phyloP scores from a whole-genome alignment of 768 basidiomycete species.

The Suillus variegatus region DNA sequence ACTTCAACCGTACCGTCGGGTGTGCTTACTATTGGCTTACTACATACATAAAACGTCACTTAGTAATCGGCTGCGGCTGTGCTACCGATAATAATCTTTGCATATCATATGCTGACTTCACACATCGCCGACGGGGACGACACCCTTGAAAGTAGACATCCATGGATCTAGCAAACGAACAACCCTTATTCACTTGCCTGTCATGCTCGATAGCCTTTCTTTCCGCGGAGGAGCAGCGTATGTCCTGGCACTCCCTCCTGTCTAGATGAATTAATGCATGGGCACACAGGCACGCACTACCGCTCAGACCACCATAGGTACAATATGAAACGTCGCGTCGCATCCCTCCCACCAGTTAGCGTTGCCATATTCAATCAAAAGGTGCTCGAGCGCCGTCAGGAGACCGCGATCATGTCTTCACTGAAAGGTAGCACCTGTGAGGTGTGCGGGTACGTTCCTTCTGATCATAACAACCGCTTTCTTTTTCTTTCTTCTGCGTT shows the following conservation, averaged over 20 bases:
- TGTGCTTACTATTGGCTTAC: too few relatives aligned
- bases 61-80: neutral
- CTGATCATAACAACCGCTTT: neutral
- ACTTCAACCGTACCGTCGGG: too few relatives aligned
- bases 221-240: constrained; percentile 82
- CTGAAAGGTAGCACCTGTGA: constrained; percentile 65
- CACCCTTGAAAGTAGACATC: neutral
- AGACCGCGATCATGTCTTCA: constrained; percentile 70
- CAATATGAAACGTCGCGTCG: constrained; percentile 97
- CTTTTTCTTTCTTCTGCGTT: neutral
- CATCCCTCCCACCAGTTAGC: constrained; percentile 83
- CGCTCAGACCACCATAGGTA: constrained; percentile 95
- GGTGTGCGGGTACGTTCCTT: constrained; percentile 72
- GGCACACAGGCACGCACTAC: constrained; percentile 73
- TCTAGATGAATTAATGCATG: constrained; percentile 9
- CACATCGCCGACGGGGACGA: neutral
- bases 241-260: constrained; percentile 25
- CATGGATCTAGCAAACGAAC: constrained; percentile 11
- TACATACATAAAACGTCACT: neutral
- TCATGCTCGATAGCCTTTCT: constrained; percentile 89
- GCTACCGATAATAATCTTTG: neutral
- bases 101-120: neutral
- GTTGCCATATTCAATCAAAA: constrained; percentile 83
- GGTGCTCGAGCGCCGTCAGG: constrained; percentile 73
- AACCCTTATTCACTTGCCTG: constrained; percentile 76